Conservation (phyloP, 1,139 yeast genomes). For the Diutina neorugosa region DNA sequence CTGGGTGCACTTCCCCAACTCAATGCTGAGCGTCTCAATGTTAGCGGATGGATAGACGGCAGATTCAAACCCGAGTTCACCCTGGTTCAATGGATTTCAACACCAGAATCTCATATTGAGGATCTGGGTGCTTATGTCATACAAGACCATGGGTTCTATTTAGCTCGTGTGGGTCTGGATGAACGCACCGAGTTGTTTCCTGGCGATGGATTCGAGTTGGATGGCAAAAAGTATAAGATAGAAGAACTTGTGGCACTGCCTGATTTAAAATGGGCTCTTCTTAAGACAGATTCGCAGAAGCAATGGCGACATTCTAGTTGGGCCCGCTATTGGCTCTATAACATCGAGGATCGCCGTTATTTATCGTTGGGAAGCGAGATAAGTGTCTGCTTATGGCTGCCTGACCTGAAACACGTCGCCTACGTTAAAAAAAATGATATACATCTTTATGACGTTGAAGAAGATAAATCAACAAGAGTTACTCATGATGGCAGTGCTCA, state of each 20-base stretch:
- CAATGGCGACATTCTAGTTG: slow-evolving; percentile 35
- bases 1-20: background rate
- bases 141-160: slow-evolving; percentile 13
- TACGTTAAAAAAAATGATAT: slow-evolving; percentile 28
- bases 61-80: slow-evolving; percentile 37
- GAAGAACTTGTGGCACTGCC: slow-evolving; percentile 52
- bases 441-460: slow-evolving; percentile 16
- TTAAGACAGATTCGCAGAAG: slow-evolving; percentile 39
- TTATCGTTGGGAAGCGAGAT: slow-evolving; percentile 10
- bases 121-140: slow-evolving; percentile 48
- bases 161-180: slow-evolving; percentile 25
- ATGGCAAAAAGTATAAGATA: slow-evolving; percentile 30
- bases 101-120: slow-evolving; percentile 27
- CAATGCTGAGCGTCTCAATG: slow-evolving; percentile 12
- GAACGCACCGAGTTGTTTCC: slow-evolving; percentile 36
- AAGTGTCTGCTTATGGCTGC: slow-evolving; percentile 16
- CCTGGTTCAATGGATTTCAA: slow-evolving; percentile 56
- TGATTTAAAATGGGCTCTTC: slow-evolving; percentile 41
- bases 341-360: slow-evolving; percentile 11
- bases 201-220: slow-evolving; percentile 31
- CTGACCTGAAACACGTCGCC: slow-evolving; percentile 22
- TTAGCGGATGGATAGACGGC: slow-evolving; percentile 31
- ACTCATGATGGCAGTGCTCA: slow-evolving; percentile 58
- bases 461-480: slow-evolving; percentile 21
- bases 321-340: slow-evolving; percentile 29